These are phyloP conservation scores for Lactarius quietus DNA, from an alignment of 768 basidiomycete species.

Conservation along the genomic window DNA sequence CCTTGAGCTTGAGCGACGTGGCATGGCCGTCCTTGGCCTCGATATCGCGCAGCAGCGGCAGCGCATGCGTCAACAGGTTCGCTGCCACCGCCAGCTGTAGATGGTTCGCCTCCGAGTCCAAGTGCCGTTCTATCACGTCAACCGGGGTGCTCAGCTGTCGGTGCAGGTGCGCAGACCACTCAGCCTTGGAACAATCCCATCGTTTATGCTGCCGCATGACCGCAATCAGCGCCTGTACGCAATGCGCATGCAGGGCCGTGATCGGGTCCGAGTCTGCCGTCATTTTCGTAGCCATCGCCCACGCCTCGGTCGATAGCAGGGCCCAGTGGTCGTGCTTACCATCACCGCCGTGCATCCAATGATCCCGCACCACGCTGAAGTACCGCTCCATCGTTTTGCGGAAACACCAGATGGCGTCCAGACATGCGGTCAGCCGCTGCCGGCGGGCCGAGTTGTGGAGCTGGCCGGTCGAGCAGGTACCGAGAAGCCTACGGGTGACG, in stretches of 20 bases:
- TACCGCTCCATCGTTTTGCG: neutral
- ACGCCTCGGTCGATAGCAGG: constrained; percentile 10
- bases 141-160: too few relatives aligned
- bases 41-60: too few relatives aligned
- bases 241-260: constrained; percentile 10
- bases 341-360: neutral
- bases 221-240: constrained; percentile 10
- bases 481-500: neutral
- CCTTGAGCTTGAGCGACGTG: too few relatives aligned
- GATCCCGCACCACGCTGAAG: constrained; percentile 3
- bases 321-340: neutral
- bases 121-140: too few relatives aligned
- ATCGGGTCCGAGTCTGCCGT: neutral
- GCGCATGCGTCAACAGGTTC: too few relatives aligned
- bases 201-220: too few relatives aligned
- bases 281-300: constrained; percentile 4
- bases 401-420: constrained; percentile 16
- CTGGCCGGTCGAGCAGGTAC: constrained; percentile 7
- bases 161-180: too few relatives aligned
- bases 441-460: neutral
- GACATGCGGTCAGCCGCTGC: constrained; percentile 9
- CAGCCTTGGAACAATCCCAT: too few relatives aligned
- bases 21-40: too few relatives aligned
- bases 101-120: too few relatives aligned
- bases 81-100: too few relatives aligned